Conservation (phyloP, 2,329 filamentous ascomycete species). For the Calonectria hawksworthii region DNA sequence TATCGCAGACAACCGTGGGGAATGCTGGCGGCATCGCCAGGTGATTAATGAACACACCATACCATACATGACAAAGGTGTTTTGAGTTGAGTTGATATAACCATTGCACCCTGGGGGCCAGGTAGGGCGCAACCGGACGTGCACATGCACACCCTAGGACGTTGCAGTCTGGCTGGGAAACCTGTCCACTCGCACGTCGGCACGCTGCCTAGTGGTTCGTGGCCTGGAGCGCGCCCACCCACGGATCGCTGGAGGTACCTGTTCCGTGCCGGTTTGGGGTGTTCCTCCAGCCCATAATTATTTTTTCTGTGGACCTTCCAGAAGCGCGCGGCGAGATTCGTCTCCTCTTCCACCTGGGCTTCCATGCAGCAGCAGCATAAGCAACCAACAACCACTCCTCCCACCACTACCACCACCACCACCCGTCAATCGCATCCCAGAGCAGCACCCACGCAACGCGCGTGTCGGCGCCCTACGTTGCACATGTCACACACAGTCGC, state of each 20-base stretch:
- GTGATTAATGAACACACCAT: background rate
- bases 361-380: constrained; percentile 15
- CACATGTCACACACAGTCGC: background rate
- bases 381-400: background rate
- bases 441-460: background rate
- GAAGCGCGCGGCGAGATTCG: constrained; percentile 22
- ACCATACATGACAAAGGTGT: background rate
- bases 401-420: too few relatives aligned
- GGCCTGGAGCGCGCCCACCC: constrained; percentile 13
- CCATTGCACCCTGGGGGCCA: background rate
- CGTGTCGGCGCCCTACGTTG: background rate
- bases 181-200: constrained; percentile 11
- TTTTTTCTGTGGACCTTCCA: constrained; percentile 20
- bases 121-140: constrained; percentile 12
- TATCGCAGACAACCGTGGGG: background rate
- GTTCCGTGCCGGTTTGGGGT: constrained; percentile 9
- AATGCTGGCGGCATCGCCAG: background rate
- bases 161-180: background rate
- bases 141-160: background rate
- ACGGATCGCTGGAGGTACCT: constrained; percentile 13
- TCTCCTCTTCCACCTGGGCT: constrained; percentile 23
- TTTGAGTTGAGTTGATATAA: constrained; percentile 6
- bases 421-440: background rate
- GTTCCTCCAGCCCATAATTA: constrained; percentile 10
- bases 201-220: constrained; percentile 14